Evolutionary conservation across 2,329 filamentous ascomycete species (phyloP), one percentile per base, ranked within the genome.

Genomic region (Byssoonygena ceratinophila): DNA sequence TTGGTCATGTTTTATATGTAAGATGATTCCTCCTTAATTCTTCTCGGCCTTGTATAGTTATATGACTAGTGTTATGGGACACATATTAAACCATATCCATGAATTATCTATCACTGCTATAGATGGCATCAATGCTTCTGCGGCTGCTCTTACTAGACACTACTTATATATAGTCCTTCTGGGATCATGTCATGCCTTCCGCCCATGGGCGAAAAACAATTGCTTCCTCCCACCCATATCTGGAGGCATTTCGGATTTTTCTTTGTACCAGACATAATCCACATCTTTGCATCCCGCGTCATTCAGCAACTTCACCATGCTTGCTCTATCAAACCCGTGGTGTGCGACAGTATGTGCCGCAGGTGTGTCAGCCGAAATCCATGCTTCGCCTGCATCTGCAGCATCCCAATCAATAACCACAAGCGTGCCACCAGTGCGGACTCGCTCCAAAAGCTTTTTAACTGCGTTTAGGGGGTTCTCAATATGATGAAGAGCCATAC

Each of bases 401-500:
- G 22, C 45, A 41, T 53, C 45, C 37, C 47, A 55, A 51, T 59
- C 57, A 31, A 58, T 56, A 8, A 56, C 43, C 3, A 59, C 44
- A 4, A 59, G n/a, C 6, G 27, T 44, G 2, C 57, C 57, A 7
- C 52, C 56, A 14, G 52, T 52, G 11, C 51, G 44, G 14, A 59
- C 37, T 8, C 57, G 51, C 36, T 56, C 56, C 5, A 51, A 34
- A 25, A 58, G 11, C 14, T 32, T 18, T 14, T 50, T 52, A 23
- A 58, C 29, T 6, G 49, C 23, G 7, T 16, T 16, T 32, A 53
- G 46, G 20, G 54, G 52, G 18, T 59, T 39, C 16, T 49, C 51
- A 22, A 59, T 45, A 31, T 59, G 57, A 34, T 59, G 57, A 27
- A 59, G 48, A 14, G 56, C 56, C 4, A 56, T 23, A 34, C 39